Conservation (phyloP, 306 rosid species). For the Luffa acutangula region DNA sequence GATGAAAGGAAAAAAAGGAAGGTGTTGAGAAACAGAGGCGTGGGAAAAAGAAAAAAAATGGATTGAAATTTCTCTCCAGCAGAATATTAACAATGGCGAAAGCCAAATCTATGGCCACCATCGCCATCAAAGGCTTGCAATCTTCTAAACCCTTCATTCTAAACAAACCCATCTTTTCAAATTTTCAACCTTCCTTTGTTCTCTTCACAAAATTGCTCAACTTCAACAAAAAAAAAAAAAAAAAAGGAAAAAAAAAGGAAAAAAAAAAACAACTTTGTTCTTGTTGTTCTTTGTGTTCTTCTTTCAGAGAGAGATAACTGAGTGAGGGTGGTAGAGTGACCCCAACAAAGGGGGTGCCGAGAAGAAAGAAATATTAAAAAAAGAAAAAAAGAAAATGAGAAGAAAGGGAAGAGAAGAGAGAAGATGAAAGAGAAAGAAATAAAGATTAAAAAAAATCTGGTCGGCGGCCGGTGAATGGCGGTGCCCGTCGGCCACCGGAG, state of each 20-base stretch:
- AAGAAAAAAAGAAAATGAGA: no score
- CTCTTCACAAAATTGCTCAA: background rate
- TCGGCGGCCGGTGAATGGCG: no score
- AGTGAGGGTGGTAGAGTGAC: conserved; percentile 1
- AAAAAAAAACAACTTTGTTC: background rate
- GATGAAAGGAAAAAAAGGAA: no score
- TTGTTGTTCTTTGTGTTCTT: background rate
- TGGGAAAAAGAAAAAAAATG: no score
- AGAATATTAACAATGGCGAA: conserved; percentile 69
- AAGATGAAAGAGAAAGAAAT: no score
- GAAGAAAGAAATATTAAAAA: no score
- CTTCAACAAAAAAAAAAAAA: no score
- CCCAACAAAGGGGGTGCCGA: background rate
- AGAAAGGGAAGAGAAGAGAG: no score
- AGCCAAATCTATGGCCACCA: conserved; percentile 58
- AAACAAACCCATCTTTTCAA: conserved; percentile 13
- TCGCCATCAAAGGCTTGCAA: conserved; percentile 71
- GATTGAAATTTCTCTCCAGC: no score
- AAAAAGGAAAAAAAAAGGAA: background rate
- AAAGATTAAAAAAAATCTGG: no score
- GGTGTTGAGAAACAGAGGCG: no score
- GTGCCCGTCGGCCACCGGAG: no score
- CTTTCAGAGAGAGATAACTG: conserved; percentile 1
- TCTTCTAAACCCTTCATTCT: conserved; percentile 36
- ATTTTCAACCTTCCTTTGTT: conserved; percentile 1